Evolutionary conservation across 108 stramenopile species (phyloP).

Genomic region (Cyclotella kingstonii): DNA sequence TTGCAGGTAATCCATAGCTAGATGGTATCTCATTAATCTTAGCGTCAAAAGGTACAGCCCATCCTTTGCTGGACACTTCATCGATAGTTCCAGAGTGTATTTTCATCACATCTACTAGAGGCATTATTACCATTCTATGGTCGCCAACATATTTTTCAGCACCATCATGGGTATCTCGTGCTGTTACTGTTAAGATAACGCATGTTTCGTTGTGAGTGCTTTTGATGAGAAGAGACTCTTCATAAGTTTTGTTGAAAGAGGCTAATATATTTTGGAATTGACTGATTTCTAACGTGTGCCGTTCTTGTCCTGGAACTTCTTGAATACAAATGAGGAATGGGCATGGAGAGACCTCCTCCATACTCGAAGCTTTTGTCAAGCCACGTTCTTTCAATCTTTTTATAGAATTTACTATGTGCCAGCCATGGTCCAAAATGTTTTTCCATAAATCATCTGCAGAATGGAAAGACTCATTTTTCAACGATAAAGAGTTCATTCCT

Average conservation of each 20-base stretch:
- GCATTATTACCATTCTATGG: slow-evolving; percentile 7
- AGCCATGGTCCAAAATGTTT: slow-evolving; percentile 23
- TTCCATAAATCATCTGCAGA: slow-evolving; percentile 26
- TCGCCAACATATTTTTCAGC: not conserved
- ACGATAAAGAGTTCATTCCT: not conserved
- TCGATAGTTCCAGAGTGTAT: slow-evolving; percentile 39
- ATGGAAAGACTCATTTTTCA: not conserved
- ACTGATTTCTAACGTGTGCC: not conserved
- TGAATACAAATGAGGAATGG: slow-evolving; percentile 34
- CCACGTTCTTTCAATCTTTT: slow-evolving; percentile 2
- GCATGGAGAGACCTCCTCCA: slow-evolving; percentile 6
- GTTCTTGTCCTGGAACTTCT: not conserved
- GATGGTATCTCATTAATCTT: not conserved
- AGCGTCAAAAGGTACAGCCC: slow-evolving; percentile 31
- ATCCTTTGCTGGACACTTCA: slow-evolving; percentile 37
- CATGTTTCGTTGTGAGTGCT: slow-evolving; percentile 29
- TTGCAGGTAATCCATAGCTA: not conserved
- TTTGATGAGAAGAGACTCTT: slow-evolving; percentile 16
- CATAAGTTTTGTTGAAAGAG: slow-evolving; percentile 24
- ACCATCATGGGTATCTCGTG: slow-evolving; percentile 4
- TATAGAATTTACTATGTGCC: slow-evolving; percentile 21
- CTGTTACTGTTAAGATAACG: slow-evolving; percentile 18
- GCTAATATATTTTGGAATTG: slow-evolving; percentile 20
- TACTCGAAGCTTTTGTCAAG: slow-evolving; percentile 13
- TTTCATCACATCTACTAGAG: slow-evolving; percentile 37